Evolutionary conservation across 768 basidiomycete genomes (phyloP).

Genomic region (Lactifluus volemus): DNA sequence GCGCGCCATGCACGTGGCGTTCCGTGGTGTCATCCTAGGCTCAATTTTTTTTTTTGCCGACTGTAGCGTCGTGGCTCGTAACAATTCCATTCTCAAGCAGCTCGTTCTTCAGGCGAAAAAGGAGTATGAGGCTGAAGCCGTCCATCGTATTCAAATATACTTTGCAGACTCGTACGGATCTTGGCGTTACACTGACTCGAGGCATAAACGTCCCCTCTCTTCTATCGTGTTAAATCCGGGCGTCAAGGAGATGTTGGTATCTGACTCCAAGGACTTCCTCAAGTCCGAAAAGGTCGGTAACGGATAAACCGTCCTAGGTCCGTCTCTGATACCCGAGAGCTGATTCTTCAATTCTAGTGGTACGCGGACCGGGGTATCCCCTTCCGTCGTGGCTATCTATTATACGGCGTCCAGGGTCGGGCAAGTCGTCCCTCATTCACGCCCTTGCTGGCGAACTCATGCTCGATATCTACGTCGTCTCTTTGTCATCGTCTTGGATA

Average conservation of each 20-base stretch:
- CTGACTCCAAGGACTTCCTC: conserved; percentile 77
- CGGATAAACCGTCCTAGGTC: not conserved
- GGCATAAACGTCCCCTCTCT: conserved; percentile 82
- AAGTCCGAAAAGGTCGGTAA: conserved; percentile 63
- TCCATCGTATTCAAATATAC: conserved; percentile 83
- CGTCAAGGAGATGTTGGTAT: conserved; percentile 82
- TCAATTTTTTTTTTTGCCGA: not conserved
- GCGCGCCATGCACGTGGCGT: conserved; percentile 17
- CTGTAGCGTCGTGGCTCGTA: conserved; percentile 73
- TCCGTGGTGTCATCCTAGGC: not conserved
- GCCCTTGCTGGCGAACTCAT: conserved; percentile 82
- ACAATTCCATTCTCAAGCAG: conserved; percentile 77
- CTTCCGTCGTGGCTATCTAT: conserved; percentile 80
- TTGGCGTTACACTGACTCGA: conserved; percentile 83
- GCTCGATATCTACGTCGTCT: conserved; percentile 89
- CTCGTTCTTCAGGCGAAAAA: conserved; percentile 86
- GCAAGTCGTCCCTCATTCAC: conserved; percentile 81
- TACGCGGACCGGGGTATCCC: conserved; percentile 91
- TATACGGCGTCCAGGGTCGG: conserved; percentile 79
- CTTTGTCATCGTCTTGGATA: conserved; percentile 79
- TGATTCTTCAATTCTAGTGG: conserved; percentile 42
- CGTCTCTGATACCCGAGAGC: conserved; percentile 3
- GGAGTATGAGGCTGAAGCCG: conserved; percentile 79
- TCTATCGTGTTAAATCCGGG: conserved; percentile 84
- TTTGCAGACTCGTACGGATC: conserved; percentile 83